Evolutionary conservation across 2,329 filamentous ascomycete species (phyloP).

Genomic region (Trichoderma guizhouense): DNA sequence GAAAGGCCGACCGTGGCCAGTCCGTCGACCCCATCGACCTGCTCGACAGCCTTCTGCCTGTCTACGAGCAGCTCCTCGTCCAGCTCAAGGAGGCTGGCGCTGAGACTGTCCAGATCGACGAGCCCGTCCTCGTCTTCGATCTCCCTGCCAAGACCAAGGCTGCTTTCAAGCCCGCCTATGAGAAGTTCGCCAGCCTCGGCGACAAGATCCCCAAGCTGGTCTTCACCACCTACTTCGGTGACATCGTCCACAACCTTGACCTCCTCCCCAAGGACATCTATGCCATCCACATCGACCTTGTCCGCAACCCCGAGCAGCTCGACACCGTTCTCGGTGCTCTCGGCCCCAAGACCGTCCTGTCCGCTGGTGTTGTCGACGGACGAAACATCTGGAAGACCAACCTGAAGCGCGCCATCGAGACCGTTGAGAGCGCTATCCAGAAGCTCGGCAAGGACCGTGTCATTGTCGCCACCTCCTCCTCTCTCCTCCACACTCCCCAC

Average conservation of each 20-base stretch:
- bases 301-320: constrained; percentile 97
- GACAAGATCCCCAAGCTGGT: constrained; percentile 81
- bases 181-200: constrained; percentile 76
- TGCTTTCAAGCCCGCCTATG: constrained; percentile 96
- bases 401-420: constrained; percentile 92
- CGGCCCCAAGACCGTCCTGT: constrained; percentile 84
- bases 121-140: constrained; percentile 95
- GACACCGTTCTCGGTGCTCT: constrained; percentile 78
- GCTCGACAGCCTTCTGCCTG: constrained; percentile 85
- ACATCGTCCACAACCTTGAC: constrained; percentile 98
- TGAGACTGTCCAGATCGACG: constrained; percentile 96
- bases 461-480: constrained; percentile 94
- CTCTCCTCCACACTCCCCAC: constrained; percentile 97
- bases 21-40: constrained; percentile 89
- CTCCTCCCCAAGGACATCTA: constrained; percentile 75
- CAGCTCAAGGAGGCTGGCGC: constrained; percentile 96
- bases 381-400: constrained; percentile 99
- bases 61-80: constrained; percentile 89
- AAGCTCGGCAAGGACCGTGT: constrained; percentile 96
- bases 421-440: constrained; percentile 83
- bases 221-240: constrained; percentile 97
- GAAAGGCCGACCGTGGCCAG: constrained; percentile 96
- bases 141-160: constrained; percentile 85
- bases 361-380: constrained; percentile 94
- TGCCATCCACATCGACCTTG: constrained; percentile 90